phyloP scores from a whole-genome alignment of 768 basidiomycete genomes.

The Podaxis sp. region DNA sequence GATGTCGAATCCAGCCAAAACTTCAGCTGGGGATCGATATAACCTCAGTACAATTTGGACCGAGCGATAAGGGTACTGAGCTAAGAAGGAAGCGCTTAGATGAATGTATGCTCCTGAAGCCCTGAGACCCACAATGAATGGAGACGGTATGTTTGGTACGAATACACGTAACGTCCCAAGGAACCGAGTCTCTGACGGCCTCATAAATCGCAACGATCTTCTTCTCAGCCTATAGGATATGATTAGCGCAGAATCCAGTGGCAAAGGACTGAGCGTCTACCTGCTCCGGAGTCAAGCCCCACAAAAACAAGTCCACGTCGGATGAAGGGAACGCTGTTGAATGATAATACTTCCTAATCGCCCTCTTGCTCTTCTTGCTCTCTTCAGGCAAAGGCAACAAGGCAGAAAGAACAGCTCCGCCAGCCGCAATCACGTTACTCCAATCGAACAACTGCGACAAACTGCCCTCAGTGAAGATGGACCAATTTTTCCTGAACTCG shows the following conservation, averaged over 20 bases:
- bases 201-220: conserved; percentile 61
- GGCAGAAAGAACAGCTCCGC: conserved; percentile 59
- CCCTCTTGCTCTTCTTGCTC: conserved; percentile 50
- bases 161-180: conserved; percentile 68
- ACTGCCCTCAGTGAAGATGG: conserved; percentile 60
- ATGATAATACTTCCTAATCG: conserved; percentile 59
- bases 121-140: conserved; percentile 47
- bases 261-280: conserved; percentile 22
- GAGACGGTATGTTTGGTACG: conserved; percentile 66
- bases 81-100: conserved; percentile 24
- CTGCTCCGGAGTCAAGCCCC: conserved; percentile 55
- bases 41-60: conserved; percentile 66
- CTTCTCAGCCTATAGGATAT: conserved; percentile 43
- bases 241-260: neutral
- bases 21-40: conserved; percentile 61
- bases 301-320: conserved; percentile 63
- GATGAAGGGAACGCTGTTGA: conserved; percentile 53
- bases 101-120: neutral
- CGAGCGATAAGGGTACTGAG: conserved; percentile 66
- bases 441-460: conserved; percentile 58
- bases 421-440: conserved; percentile 63
- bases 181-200: conserved; percentile 62
- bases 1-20: conserved; percentile 67
- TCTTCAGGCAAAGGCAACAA: conserved; percentile 48
- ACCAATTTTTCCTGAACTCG: conserved; percentile 64